Evolutionary conservation across 306 rosid species (phyloP), one percentile per base, ranked within the genome.

Genomic region (Astragalus membranaceus): DNA sequence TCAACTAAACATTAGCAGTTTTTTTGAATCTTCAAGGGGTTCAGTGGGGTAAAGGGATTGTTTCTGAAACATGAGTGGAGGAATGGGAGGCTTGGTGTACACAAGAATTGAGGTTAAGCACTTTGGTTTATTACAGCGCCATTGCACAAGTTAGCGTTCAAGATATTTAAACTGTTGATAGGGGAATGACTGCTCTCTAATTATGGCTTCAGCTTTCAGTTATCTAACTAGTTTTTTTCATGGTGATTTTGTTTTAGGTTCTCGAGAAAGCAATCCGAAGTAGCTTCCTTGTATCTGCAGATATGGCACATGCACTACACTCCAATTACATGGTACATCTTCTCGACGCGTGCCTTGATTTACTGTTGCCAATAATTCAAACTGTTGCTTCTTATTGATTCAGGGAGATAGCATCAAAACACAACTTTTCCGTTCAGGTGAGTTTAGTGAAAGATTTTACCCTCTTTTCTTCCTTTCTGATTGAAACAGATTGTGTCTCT

Each of bases 301-400:
- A 92, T 80, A 92, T 92, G 97, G 96, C 96, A 14, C 97, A 92
- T 84, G 97, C 94, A 16, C 89, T 92, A 5, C 97, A 92, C 79
- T 94, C 97, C 33, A 92, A 92, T 85, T 92, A 92, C 76, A 79
- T 70, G 92, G 97, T 89, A 81, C 0, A 81, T 17, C n/a, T n/a
- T n/a, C n/a, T n/a, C 15, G 30, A 26, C 30, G 35, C 42, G 4
- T 41, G 10, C 62, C 66, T 55, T 52, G 26, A 26, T 49, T 48
- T 44, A n/a, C 5, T 69, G 69, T 61, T 41, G 16, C 54, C 56
- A 7, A 60, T 59, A 61, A 17, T 64, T 42, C 53, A 53, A 66
- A 20, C 16, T 36, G 33, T 67, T 78, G 76, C 52, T 29, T 60
- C 61, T 39, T 79, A 44, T 48, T 72, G 47, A 14, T 94, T 94